Percentiles rank a stretch among this genome's conserved stretches.
Conservation (phyloP, 2,329 filamentous ascomycete genomes). For the Claviceps citrina region DNA sequence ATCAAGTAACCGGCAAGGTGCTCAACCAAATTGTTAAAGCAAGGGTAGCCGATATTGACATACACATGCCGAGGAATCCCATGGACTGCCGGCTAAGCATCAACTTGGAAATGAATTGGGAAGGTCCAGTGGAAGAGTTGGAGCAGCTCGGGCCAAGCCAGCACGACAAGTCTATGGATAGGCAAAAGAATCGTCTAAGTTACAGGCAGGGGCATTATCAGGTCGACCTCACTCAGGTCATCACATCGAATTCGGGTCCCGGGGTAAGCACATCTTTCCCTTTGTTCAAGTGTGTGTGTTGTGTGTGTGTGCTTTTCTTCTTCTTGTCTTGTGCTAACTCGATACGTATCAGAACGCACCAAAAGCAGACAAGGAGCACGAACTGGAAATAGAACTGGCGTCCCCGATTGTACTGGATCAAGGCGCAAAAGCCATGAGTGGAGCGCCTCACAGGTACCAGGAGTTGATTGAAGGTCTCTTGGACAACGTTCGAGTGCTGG, state of each 20-base stretch:
- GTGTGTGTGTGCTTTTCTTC: neutral
- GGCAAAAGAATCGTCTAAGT: slow-evolving; percentile 79
- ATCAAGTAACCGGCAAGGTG: slow-evolving; percentile 54
- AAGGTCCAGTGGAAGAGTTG: slow-evolving; percentile 48
- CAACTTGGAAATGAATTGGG: slow-evolving; percentile 82
- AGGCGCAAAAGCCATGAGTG: slow-evolving; percentile 37
- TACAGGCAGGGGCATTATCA: slow-evolving; percentile 81
- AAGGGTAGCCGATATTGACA: slow-evolving; percentile 73
- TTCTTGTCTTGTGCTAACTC: slow-evolving; percentile 2
- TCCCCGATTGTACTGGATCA: slow-evolving; percentile 49
- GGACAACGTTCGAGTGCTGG: slow-evolving; percentile 53
- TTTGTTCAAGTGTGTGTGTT: neutral
- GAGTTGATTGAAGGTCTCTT: slow-evolving; percentile 58
- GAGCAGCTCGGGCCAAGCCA: slow-evolving; percentile 23
- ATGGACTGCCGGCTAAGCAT: slow-evolving; percentile 91
- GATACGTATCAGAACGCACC: slow-evolving; percentile 19
- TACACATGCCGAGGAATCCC: slow-evolving; percentile 59
- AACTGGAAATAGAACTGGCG: slow-evolving; percentile 67
- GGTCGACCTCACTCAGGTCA: slow-evolving; percentile 86
- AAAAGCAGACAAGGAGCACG: slow-evolving; percentile 50
- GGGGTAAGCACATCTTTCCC: slow-evolving; percentile 18
- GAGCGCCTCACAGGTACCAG: slow-evolving; percentile 44
- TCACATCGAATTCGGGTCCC: slow-evolving; percentile 25
- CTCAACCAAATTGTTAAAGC: slow-evolving; percentile 82
- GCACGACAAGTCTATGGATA: slow-evolving; percentile 36